Base-by-base conservation (phyloP, 306 rosid species). In the Cicer arietinum region DNA sequence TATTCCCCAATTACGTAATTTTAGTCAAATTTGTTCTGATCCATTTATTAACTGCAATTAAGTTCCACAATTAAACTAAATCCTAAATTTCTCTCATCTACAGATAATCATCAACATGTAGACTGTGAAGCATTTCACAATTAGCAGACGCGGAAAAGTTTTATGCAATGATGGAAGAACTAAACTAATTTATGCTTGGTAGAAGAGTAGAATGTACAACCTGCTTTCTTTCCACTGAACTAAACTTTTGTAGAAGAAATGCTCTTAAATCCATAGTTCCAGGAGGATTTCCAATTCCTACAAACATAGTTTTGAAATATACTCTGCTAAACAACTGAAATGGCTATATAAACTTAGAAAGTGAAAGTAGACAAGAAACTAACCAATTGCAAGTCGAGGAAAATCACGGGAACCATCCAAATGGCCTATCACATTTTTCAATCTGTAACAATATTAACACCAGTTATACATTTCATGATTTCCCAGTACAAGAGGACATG, bases 201-300 rank as follows among this genome's bases (percentile, higher is more conserved):
- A 57, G 22, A 72, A 53, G 72, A 56, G 52, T 22, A 75, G 58
- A 67, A 53, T 52, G 47, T 35, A 14, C 68, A 44, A 80, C 98
- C 92, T 94, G 96, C 65, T 87, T 62, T 72, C 96, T 84, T 74
- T 94, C 97, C 53, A 61, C 84, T 1, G 88, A 67, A 80, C 97
- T 90, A 71, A 91, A 94, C 77, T 85, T 89, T 70, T 90, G 96
- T 44, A 91, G 89, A 79, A 94, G 92, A 85, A 16, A 91, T 39
- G 97, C 97, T 88, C 84, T 85, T 84, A 85, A 61, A 81, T 94
- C 98, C 98, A 91, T 91, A 47, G 85, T 73, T 39, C 95, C 97
- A 57, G 90, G 97, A 67, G 96, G 92, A 71, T 90, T 94, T 77
- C 97, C 93, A 50, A 94, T 90, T 75, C 98, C 98, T 94, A 86